Conservation (phyloP, 257 asterid genomes). For the Nicotiana undulata region DNA sequence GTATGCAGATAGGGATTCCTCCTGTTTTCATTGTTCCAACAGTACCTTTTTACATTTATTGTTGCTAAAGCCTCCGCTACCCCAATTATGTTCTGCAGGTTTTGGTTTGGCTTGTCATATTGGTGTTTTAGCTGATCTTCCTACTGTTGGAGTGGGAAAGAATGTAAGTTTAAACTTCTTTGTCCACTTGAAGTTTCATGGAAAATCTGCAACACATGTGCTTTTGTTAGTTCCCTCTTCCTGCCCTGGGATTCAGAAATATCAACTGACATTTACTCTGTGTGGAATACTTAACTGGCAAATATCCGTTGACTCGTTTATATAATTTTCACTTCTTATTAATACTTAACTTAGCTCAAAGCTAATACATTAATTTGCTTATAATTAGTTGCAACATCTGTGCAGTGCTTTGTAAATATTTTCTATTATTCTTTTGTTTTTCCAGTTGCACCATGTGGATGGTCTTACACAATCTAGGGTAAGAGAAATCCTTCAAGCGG, state of each 20-base stretch:
- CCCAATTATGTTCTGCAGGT: constrained; percentile 34
- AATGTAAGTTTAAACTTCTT: constrained; percentile 39
- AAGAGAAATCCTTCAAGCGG: constrained; percentile 41
- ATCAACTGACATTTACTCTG: background rate
- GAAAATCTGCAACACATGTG: background rate
- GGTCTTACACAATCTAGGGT: constrained; percentile 66
- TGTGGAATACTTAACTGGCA: background rate
- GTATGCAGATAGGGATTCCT: background rate
- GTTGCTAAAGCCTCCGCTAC: background rate
- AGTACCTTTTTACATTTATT: background rate
- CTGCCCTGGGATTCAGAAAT: background rate
- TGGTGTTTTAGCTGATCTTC: constrained; percentile 79
- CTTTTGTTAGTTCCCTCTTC: background rate
- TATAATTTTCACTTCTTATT: background rate
- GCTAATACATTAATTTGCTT: background rate
- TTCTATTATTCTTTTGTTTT: background rate
- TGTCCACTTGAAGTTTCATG: background rate
- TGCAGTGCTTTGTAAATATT: background rate
- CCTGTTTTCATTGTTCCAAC: background rate
- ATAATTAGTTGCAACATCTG: background rate
- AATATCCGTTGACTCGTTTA: background rate
- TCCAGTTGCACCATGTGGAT: constrained; percentile 79
- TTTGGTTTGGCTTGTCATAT: constrained; percentile 93
- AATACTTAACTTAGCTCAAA: background rate
- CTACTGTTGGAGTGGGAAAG: constrained; percentile 84